Conservation (phyloP, 2,329 filamentous ascomycete genomes). For the Aspergillus sergii region DNA sequence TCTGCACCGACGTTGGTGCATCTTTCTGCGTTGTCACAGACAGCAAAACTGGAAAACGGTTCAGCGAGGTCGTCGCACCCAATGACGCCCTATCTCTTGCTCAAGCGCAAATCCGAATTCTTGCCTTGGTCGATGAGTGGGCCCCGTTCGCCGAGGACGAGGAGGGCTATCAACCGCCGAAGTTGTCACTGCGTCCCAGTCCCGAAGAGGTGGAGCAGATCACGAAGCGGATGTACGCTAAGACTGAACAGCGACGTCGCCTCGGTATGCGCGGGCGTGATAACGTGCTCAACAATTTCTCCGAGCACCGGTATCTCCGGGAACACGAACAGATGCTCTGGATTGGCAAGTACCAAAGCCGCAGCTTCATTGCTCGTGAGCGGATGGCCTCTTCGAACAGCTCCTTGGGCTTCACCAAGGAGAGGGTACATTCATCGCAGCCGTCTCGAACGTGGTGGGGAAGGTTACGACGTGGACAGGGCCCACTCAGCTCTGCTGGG, state of each 20-base stretch:
- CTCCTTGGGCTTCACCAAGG: not conserved
- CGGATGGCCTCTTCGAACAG: not conserved
- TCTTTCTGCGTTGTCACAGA: conserved; percentile 45
- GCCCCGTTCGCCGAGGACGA: conserved; percentile 59
- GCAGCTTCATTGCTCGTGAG: not conserved
- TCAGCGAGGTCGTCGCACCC: conserved; percentile 65
- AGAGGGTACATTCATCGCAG: not conserved
- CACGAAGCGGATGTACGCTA: conserved; percentile 61
- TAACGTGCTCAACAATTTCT: conserved; percentile 63
- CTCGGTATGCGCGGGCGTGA: conserved; percentile 61
- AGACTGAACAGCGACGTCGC: conserved; percentile 57
- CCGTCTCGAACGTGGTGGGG: not conserved
- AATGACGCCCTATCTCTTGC: conserved; percentile 65
- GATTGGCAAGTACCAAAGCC: conserved; percentile 40
- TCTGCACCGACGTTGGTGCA: conserved; percentile 46
- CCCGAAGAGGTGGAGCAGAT: conserved; percentile 56
- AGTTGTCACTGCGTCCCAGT: conserved; percentile 53
- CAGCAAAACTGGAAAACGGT: conserved; percentile 51
- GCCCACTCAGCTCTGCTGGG: not conserved
- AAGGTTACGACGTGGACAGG: not conserved
- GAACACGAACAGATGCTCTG: conserved; percentile 66
- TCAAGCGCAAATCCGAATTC: conserved; percentile 63
- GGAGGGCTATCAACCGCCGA: conserved; percentile 34
- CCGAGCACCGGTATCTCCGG: conserved; percentile 61
- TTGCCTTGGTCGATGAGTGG: conserved; percentile 66